Conservation (phyloP, 2,329 filamentous ascomycete genomes). For the Shiraia sp. region DNA sequence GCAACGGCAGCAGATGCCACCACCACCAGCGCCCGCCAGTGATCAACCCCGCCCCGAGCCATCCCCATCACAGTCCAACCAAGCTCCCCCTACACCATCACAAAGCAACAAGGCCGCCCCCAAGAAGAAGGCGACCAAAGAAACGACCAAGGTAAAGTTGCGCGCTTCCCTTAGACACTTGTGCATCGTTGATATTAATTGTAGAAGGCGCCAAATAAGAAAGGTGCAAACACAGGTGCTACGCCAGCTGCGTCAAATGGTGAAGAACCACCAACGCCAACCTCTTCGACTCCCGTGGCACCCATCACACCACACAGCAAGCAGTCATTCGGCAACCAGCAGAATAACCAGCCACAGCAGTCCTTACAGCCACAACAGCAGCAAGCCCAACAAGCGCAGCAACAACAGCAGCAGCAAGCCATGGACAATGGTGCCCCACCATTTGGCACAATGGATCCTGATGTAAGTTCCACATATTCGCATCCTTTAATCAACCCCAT, state of each 20-base stretch:
- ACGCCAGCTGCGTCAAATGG: slow-evolving; percentile 49
- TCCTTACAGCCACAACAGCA: too few species aligned
- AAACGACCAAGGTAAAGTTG: slow-evolving; percentile 67
- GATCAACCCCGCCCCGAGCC: slow-evolving; percentile 50
- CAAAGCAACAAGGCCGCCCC: slow-evolving; percentile 73
- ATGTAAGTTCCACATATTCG: slow-evolving; percentile 33
- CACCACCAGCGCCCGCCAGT: slow-evolving; percentile 51
- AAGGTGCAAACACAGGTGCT: slow-evolving; percentile 42
- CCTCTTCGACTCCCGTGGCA: slow-evolving; percentile 53
- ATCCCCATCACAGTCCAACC: slow-evolving; percentile 50
- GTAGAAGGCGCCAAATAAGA: slow-evolving; percentile 47
- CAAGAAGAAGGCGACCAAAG: slow-evolving; percentile 73
- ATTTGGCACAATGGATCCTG: slow-evolving; percentile 46
- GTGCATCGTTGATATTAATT: slow-evolving; percentile 43
- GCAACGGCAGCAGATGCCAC: slow-evolving; percentile 64
- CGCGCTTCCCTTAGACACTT: slow-evolving; percentile 19
- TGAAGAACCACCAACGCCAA: slow-evolving; percentile 53
- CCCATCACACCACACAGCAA: slow-evolving; percentile 52
- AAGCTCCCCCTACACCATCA: slow-evolving; percentile 74
- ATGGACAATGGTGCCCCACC: slow-evolving; percentile 46
- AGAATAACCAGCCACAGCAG: slow-evolving; percentile 41
- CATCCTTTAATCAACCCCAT: slow-evolving; percentile 11
- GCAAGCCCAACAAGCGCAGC: too few species aligned
- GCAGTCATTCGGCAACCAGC: slow-evolving; percentile 41
- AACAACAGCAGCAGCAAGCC: slow-evolving; percentile 29